These are phyloP conservation scores for Diddensiella caesifluorescens DNA, from an alignment of 805 yeast genomes.

Conservation along the genomic window DNA sequence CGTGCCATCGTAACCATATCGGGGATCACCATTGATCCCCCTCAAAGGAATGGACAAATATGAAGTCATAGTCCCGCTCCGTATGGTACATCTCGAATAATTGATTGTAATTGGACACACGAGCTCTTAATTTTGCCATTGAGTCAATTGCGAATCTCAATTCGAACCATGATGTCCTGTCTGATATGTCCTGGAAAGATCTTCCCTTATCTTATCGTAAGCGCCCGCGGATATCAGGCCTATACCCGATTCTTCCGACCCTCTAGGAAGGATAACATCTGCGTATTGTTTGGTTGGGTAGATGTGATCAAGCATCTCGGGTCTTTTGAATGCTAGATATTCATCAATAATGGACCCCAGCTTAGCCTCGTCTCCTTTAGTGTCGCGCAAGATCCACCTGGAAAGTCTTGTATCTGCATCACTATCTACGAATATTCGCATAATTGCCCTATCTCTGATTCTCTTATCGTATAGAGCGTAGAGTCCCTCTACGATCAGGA, in stretches of 20 bases:
- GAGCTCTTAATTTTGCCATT: constrained; percentile 78
- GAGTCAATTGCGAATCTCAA: constrained; percentile 69
- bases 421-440: constrained; percentile 72
- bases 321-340: constrained; percentile 53
- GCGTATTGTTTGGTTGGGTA: constrained; percentile 61
- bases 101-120: too few species aligned
- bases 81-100: too few species aligned
- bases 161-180: too few species aligned
- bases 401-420: constrained; percentile 81
- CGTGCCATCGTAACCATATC: too few species aligned
- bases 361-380: constrained; percentile 22
- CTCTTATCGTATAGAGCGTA: constrained; percentile 68
- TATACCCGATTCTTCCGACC: constrained; percentile 56
- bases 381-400: constrained; percentile 49
- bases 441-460: constrained; percentile 50
- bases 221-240: constrained; percentile 61
- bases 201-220: constrained; percentile 27
- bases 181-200: too few species aligned
- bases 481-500: constrained; percentile 43
- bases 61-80: too few species aligned
- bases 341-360: constrained; percentile 33
- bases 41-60: too few species aligned
- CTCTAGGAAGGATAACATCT: constrained; percentile 69
- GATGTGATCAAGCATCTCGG: constrained; percentile 63
- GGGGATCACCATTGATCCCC: too few species aligned